Evolutionary conservation across 495 filamentous ascomycete genomes (phyloP).

Genomic region (Annulohypoxylon bovei): DNA sequence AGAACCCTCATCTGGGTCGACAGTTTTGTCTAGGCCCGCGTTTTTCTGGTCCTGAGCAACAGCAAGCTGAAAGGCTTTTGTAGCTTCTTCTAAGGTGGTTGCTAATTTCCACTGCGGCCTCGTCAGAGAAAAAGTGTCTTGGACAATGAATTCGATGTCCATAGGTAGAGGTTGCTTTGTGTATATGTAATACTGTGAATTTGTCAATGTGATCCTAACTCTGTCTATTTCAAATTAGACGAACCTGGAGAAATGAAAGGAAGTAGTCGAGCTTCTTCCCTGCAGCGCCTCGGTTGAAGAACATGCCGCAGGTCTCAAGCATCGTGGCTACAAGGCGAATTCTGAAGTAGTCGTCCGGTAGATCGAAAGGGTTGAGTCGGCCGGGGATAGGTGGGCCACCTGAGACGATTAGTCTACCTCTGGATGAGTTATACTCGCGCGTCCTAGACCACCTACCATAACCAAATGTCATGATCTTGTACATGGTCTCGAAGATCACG

Average conservation of each 20-base stretch:
- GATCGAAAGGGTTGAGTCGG: constrained; percentile 76
- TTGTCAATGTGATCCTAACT: constrained; percentile 29
- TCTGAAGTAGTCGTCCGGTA: constrained; percentile 95
- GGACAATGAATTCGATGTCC: constrained; percentile 97
- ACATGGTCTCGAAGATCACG: constrained; percentile 94
- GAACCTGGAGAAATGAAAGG: constrained; percentile 88
- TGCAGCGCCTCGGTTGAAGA: constrained; percentile 90
- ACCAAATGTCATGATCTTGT: constrained; percentile 91
- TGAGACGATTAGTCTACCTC: constrained; percentile 51
- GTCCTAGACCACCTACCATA: constrained; percentile 65
- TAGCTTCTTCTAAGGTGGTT: constrained; percentile 82
- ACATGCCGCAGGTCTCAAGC: constrained; percentile 94
- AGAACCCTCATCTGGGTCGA: constrained; percentile 75
- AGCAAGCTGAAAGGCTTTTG: constrained; percentile 83
- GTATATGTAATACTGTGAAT: constrained; percentile 85
- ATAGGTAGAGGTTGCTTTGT: constrained; percentile 94
- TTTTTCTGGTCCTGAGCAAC: constrained; percentile 88
- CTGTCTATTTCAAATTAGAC: not conserved
- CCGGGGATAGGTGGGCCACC: constrained; percentile 84
- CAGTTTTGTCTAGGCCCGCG: constrained; percentile 70
- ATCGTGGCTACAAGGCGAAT: constrained; percentile 88
- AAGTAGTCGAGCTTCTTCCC: constrained; percentile 99
- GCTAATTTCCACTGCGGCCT: constrained; percentile 92
- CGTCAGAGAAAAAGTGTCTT: constrained; percentile 85
- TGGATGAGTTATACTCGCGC: not conserved